Base-by-base conservation (phyloP, 441 rosid species). In the Hura crepitans region DNA sequence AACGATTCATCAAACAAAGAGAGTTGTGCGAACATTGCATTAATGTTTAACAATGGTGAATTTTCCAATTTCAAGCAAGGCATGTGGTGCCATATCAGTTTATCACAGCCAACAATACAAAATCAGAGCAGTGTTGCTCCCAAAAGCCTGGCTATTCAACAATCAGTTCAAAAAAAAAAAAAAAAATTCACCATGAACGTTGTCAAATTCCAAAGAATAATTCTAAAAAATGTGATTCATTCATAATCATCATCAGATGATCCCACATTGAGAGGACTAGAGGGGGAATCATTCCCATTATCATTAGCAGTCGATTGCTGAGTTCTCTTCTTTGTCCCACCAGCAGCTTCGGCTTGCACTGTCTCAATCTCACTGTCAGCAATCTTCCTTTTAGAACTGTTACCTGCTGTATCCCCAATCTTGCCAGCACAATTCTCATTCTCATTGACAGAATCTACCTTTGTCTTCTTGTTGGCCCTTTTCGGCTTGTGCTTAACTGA, bases 271-370 rank as follows among this genome's bases (percentile, higher is more conserved):
- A 62, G 74, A 22, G 69, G 62, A 27, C 68, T 71, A 0, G 74
- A 71, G 9, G 74, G 74, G 2, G 74, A 71, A 53, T 62, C 68
- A 62, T 51, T 71, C 1, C 68, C 68, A 23, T 35, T 50, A 30
- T 56, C 33, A 17, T 23, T 31, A 20, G 20, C 47, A 20, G 0
- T 4, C 8, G 13, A 6, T 31, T 25, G 25, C 13, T 7, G 57
- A 10, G 18, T 56, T n/a, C 14, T 43, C 42, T 42, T 28, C n/a
- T 2, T 43, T 23, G 27, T 43, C 27, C 6, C 25, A 55, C 37
- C 22, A 14, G 54, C 22, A 15, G 1, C 54, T 3, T 6, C 54
- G 8, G 42, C 42, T 37, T 37, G 7, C 42, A 37, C 42, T 10
- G 5, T 37, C 42, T 37, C n/a, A n/a, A 28, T 49, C 33, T 6